These are phyloP conservation scores for Diphasiastrum complanatum DNA, from an alignment of 83 land plant genomes.

Conservation along the genomic window DNA sequence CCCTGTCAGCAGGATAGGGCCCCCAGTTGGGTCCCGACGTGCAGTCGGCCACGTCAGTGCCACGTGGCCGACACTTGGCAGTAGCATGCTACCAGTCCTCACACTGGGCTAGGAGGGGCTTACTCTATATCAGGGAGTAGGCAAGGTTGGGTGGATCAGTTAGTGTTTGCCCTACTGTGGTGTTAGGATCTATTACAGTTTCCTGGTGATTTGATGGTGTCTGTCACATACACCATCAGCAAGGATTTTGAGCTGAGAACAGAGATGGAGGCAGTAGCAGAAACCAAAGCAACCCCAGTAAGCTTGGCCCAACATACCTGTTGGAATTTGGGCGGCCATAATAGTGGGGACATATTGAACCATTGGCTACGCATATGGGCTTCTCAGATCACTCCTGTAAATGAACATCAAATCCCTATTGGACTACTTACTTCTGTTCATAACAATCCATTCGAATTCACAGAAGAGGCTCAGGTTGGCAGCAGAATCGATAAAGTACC, in stretches of 20 bases:
- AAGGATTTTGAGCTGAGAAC: slow-evolving; percentile 40
- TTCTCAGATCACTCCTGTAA: slow-evolving; percentile 55
- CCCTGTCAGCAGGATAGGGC: too few species aligned
- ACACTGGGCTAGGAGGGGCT: too few species aligned
- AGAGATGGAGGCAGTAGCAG: slow-evolving; percentile 53
- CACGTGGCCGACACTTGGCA: too few species aligned
- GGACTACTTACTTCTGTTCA: slow-evolving; percentile 50
- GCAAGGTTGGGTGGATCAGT: too few species aligned
- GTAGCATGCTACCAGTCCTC: too few species aligned
- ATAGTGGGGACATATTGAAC: slow-evolving; percentile 55
- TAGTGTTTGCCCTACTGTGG: too few species aligned
- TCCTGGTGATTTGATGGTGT: slow-evolving; percentile 67
- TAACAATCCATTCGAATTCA: slow-evolving; percentile 79
- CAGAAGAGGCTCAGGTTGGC: slow-evolving; percentile 32
- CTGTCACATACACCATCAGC: slow-evolving; percentile 53
- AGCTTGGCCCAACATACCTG: slow-evolving; percentile 81
- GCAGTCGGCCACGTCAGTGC: too few species aligned
- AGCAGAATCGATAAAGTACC: slow-evolving; percentile 43
- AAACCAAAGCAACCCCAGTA: slow-evolving; percentile 72
- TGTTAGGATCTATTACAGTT: too few species aligned
- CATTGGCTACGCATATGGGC: slow-evolving; percentile 50
- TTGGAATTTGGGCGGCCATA: slow-evolving; percentile 91
- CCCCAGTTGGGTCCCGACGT: too few species aligned
- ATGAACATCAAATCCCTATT: slow-evolving; percentile 63
- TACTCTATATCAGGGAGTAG: too few species aligned